A percentile compares a stretch with the other conserved stretches of the same genome.
Evolutionary conservation across 2,329 filamentous ascomycete genomes (phyloP).

Genomic region (Cordyceps tenuipes): DNA sequence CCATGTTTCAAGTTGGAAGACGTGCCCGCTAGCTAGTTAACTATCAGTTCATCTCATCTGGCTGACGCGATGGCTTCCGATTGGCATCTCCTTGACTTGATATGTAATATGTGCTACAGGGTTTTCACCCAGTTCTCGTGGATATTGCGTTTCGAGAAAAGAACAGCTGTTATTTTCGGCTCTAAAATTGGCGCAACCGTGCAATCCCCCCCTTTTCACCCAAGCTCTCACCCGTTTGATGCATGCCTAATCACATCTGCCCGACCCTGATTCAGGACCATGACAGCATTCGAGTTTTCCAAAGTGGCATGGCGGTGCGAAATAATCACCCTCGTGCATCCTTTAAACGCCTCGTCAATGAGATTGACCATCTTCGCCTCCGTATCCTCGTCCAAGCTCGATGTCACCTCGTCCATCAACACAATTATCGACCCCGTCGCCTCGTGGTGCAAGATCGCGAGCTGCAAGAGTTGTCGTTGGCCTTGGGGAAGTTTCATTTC

Average conservation of each 20-base stretch:
- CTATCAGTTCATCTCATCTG: too few relatives aligned
- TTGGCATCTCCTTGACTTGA: too few relatives aligned
- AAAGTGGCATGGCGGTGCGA: neutral
- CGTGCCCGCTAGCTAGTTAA: too few relatives aligned
- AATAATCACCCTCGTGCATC: neutral
- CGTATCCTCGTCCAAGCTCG: neutral
- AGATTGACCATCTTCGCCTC: neutral
- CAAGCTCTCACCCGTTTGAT: neutral
- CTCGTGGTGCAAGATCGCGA: constrained; percentile 3
- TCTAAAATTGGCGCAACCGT: too few relatives aligned
- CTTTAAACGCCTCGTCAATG: neutral
- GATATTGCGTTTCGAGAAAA: too few relatives aligned
- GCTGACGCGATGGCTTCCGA: too few relatives aligned
- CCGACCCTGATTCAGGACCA: neutral
- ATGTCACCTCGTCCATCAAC: constrained; percentile 2
- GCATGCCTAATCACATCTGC: neutral
- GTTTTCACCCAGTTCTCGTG: too few relatives aligned
- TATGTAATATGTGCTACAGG: too few relatives aligned
- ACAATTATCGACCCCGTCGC: neutral
- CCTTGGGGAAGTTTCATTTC: neutral
- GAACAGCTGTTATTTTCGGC: too few relatives aligned
- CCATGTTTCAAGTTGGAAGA: neutral
- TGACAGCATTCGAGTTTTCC: neutral
- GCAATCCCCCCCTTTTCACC: too few relatives aligned
- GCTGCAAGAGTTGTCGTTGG: constrained; percentile 2